A percentile compares a stretch with the other conserved stretches of the same genome.
Conservation (phyloP, 768 basidiomycete genomes). For the Suillus subluteus region DNA sequence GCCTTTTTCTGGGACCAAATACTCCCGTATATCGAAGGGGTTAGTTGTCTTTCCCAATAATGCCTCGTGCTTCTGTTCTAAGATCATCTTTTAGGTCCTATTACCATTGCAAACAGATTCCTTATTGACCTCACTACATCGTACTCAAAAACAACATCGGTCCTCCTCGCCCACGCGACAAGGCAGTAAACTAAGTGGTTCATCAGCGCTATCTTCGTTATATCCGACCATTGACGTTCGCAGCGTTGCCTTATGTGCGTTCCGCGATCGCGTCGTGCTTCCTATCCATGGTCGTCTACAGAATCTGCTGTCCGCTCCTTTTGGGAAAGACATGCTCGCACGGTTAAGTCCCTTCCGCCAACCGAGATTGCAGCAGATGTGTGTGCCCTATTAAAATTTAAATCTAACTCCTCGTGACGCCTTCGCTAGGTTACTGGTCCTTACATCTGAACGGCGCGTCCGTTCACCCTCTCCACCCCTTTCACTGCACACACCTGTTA, state of each 20-base stretch:
- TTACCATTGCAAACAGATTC: slow-evolving; percentile 66
- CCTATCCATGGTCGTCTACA: slow-evolving; percentile 63
- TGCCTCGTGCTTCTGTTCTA: slow-evolving; percentile 34
- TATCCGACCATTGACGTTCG: slow-evolving; percentile 76
- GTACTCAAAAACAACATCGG: slow-evolving; percentile 59
- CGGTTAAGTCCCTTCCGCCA: slow-evolving; percentile 61
- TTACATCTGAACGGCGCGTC: slow-evolving; percentile 68
- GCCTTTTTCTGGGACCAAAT: slow-evolving; percentile 93
- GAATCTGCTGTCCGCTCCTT: slow-evolving; percentile 54
- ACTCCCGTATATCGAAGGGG: slow-evolving; percentile 85
- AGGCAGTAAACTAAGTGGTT: slow-evolving; percentile 43
- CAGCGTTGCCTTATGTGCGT: slow-evolving; percentile 75
- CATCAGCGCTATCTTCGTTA: slow-evolving; percentile 29
- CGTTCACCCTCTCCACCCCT: slow-evolving; percentile 62
- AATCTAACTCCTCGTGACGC: slow-evolving; percentile 6
- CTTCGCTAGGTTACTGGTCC: slow-evolving; percentile 65
- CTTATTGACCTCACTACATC: slow-evolving; percentile 68
- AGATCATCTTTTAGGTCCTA: slow-evolving; percentile 45
- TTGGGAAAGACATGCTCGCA: slow-evolving; percentile 57
- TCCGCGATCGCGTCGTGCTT: slow-evolving; percentile 78
- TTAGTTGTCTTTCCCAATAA: slow-evolving; percentile 39
- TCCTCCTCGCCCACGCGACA: slow-evolving; percentile 56
- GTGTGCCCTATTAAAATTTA: slow-evolving; percentile 24
- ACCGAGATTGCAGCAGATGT: slow-evolving; percentile 85
- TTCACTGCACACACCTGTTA: slow-evolving; percentile 51